These are phyloP conservation scores for Kodamaea suecica DNA, from an alignment of 1,139 yeast genomes.

Conservation along the genomic window DNA sequence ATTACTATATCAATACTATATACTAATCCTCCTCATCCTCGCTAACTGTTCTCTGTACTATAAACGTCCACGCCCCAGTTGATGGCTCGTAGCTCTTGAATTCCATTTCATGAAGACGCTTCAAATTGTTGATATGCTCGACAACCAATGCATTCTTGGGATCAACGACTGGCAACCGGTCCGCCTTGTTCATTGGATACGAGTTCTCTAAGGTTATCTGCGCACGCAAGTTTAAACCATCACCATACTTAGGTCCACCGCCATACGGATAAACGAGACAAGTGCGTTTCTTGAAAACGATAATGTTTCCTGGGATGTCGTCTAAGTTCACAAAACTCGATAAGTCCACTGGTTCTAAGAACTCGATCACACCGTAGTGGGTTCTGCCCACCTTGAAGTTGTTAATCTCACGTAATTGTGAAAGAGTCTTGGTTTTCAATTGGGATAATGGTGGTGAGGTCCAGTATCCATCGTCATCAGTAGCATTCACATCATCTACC, in stretches of 20 bases:
- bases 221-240: slow-evolving; percentile 79
- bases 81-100: slow-evolving; percentile 76
- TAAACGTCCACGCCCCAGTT: slow-evolving; percentile 81
- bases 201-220: slow-evolving; percentile 72
- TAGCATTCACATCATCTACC: slow-evolving; percentile 4
- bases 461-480: slow-evolving; percentile 74
- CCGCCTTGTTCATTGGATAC: slow-evolving; percentile 72
- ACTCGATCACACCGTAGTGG: slow-evolving; percentile 74
- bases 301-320: slow-evolving; percentile 62
- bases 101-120: slow-evolving; percentile 54
- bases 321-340: slow-evolving; percentile 58
- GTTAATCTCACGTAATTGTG: slow-evolving; percentile 62
- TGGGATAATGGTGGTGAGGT: slow-evolving; percentile 72
- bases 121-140: slow-evolving; percentile 67
- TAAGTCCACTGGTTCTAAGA: slow-evolving; percentile 78
- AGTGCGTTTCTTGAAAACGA: slow-evolving; percentile 57
- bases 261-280: slow-evolving; percentile 76
- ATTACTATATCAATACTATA: no score
- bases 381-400: slow-evolving; percentile 77
- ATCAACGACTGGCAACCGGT: slow-evolving; percentile 72
- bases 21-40: slow-evolving; percentile 6
- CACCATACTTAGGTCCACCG: slow-evolving; percentile 65
- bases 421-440: slow-evolving; percentile 55
- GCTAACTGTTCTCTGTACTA: slow-evolving; percentile 29
- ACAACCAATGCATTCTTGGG: slow-evolving; percentile 70